phyloP scores from a whole-genome alignment of 2,329 filamentous ascomycete genomes.

The Hypoxylon sp. region DNA sequence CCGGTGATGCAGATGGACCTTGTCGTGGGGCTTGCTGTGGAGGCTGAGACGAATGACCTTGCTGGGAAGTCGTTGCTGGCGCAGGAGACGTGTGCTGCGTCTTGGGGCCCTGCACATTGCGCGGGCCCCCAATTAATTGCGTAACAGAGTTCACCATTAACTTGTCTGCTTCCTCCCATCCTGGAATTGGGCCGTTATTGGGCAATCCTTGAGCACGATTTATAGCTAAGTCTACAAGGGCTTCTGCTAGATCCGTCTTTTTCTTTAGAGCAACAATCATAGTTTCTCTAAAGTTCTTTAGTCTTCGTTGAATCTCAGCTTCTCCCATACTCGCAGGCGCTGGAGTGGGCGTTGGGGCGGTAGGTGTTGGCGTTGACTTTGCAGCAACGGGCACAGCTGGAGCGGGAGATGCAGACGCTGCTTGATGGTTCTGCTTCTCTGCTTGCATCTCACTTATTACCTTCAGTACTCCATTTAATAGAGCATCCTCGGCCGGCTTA shows the following conservation, averaged over 20 bases:
- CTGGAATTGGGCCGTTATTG: conserved; percentile 38
- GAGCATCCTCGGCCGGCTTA: conserved; percentile 42
- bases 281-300: conserved; percentile 44
- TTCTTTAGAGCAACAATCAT: conserved; percentile 44
- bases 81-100: conserved; percentile 28
- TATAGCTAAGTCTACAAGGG: conserved; percentile 46
- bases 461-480: conserved; percentile 42
- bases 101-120: conserved; percentile 39
- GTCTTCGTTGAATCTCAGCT: conserved; percentile 44
- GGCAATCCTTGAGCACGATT: conserved; percentile 46
- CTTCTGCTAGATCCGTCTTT: conserved; percentile 45
- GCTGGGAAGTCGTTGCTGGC: conserved; percentile 23
- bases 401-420: conserved; percentile 42
- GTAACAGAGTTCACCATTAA: conserved; percentile 46
- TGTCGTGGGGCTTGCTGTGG: conserved; percentile 29
- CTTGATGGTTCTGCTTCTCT: conserved; percentile 36
- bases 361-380: conserved; percentile 40
- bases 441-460: conserved; percentile 45
- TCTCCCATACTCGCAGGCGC: conserved; percentile 39
- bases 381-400: conserved; percentile 27
- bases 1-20: conserved; percentile 39
- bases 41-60: conserved; percentile 26
- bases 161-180: conserved; percentile 46
- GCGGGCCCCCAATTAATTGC: conserved; percentile 45
- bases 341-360: conserved; percentile 39